Conservation (phyloP, 176 grass and related monocot genomes). For the Tillandsia leiboldiana region DNA sequence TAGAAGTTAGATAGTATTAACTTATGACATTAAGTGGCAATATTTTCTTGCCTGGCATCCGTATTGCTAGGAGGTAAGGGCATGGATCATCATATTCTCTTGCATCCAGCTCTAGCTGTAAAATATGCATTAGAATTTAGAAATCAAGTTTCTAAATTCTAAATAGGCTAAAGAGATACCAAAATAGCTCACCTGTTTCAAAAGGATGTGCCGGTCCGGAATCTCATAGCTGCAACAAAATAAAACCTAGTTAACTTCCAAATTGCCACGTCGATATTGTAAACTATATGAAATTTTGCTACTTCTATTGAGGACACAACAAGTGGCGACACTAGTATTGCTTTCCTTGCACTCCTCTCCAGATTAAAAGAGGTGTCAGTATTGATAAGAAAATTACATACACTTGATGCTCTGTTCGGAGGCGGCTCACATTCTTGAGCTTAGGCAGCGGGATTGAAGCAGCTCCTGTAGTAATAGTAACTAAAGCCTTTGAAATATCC, state of each 20-base stretch:
- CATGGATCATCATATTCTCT: constrained; percentile 73
- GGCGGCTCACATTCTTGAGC: constrained; percentile 72
- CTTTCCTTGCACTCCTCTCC: background rate
- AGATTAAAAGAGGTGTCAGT: background rate
- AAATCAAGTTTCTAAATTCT: constrained; percentile 18
- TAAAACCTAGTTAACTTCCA: background rate
- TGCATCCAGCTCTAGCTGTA: constrained; percentile 62
- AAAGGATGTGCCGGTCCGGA: constrained; percentile 75
- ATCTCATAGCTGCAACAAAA: constrained; percentile 61
- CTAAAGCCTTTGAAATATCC: constrained; percentile 83
- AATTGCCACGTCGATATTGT: background rate
- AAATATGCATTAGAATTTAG: constrained; percentile 31
- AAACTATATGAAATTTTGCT: background rate
- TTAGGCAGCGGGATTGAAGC: constrained; percentile 78
- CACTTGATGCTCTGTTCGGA: constrained; percentile 86
- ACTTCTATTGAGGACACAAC: background rate
- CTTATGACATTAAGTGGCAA: constrained; percentile 7
- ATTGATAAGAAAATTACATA: constrained; percentile 27
- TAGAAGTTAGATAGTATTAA: background rate
- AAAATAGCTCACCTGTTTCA: constrained; percentile 49
- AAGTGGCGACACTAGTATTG: background rate
- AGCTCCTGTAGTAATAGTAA: constrained; percentile 52
- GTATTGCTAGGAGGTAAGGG: constrained; percentile 73
- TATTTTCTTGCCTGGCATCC: constrained; percentile 50
- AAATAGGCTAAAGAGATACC: constrained; percentile 15